Evolutionary conservation across 2,329 filamentous ascomycete genomes (phyloP).

Genomic region (Colletotrichum lindemuthianum): DNA sequence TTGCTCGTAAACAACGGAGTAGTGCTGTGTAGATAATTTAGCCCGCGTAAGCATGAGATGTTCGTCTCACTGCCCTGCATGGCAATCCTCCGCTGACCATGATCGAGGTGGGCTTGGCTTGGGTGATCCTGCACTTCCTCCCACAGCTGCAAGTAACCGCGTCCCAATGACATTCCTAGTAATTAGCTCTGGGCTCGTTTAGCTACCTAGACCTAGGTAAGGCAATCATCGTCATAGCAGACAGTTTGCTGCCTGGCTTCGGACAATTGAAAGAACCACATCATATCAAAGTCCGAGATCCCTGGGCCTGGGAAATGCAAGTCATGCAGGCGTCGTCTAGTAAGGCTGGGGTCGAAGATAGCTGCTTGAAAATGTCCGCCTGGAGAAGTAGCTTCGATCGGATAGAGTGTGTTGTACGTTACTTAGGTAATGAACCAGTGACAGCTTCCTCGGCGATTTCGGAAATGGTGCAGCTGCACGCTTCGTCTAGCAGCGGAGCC

Average conservation of each 20-base stretch:
- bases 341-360: constrained; percentile 12
- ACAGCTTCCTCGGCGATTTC: not conserved
- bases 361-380: not conserved
- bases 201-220: no score
- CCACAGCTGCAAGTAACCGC: no score
- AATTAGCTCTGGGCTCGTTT: no score
- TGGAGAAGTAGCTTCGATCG: constrained; percentile 5
- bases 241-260: not conserved
- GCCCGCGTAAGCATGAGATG: no score
- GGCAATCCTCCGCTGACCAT: no score
- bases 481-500: constrained; percentile 26
- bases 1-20: no score
- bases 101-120: no score
- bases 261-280: not conserved
- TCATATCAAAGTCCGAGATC: not conserved
- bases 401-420: not conserved
- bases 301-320: constrained; percentile 2
- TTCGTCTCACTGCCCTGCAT: no score
- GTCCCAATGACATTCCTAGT: no score
- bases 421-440: not conserved
- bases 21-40: no score
- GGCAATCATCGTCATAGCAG: no score
- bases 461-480: constrained; percentile 22
- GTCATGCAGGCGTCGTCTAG: constrained; percentile 12
- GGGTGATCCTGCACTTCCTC: no score